phyloP scores from a whole-genome alignment of 257 asterid species.

The Anisodus acutangulus region DNA sequence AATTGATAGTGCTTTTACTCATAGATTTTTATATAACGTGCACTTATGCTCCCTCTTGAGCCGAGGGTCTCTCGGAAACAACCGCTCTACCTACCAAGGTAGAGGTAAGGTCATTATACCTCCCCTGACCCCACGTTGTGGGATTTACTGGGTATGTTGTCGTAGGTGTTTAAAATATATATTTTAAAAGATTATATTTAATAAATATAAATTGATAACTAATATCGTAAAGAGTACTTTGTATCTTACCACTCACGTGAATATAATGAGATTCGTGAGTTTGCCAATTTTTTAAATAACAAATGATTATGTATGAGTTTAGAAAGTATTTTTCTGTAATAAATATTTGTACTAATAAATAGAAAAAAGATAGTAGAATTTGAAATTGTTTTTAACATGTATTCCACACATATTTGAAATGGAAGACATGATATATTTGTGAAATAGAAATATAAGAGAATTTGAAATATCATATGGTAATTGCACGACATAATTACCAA shows the following conservation, averaged over 20 bases:
- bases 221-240: background rate
- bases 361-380: background rate
- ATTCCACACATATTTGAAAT: background rate
- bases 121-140: too few species aligned
- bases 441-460: background rate
- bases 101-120: too few species aligned
- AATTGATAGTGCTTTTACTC: background rate
- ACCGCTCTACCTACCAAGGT: too few species aligned
- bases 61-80: too few species aligned
- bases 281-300: background rate
- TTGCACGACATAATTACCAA: background rate
- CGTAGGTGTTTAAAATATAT: background rate
- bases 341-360: background rate
- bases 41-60: background rate
- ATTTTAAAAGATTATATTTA: background rate
- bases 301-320: background rate
- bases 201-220: constrained; percentile 7
- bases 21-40: background rate
- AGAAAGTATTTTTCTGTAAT: background rate
- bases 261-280: background rate
- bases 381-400: background rate
- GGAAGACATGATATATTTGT: background rate
- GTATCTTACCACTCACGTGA: background rate
- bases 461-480: background rate
- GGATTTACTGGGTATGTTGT: too few species aligned